Evolutionary conservation across 202 grass and related monocot genomes (phyloP), one percentile per base, ranked within the genome.

Genomic region (Zizania palustris): DNA sequence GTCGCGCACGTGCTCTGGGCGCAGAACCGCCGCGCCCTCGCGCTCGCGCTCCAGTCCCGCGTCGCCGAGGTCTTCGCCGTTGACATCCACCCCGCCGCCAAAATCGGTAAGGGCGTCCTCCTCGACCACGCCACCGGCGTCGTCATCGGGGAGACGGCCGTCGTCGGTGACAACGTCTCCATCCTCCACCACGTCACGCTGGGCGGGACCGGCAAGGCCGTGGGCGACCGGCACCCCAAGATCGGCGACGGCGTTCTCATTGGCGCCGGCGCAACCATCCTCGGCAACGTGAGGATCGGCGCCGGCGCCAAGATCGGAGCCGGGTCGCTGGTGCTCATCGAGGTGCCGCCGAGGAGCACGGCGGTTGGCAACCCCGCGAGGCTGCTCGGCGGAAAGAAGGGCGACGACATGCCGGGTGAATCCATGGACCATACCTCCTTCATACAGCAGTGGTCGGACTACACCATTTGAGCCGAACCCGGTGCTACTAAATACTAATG

Each of bases 141-240:
- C 13, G 88, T 97, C 63, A 84, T 97, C 56, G 91, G 91, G 54
- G 93, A 97, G 85, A 93, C 90, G 9, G 93, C 93, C 71, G 86
- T 97, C 21, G 76, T 89, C 13, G 90, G 91, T 10, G 86, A 93
- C 82, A 90, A 86, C 69, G 88, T 97, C 16, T 93, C 90, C 35
- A 91, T 97, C 76, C 94, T 97, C 39, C 90, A 97, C 79, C 93
- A 97, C 76, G 93, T 97, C 10, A 97, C 88, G 45, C 93, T 97
- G 6, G 93, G 91, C 14, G 93, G 91, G 21, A 97, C 93, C 0
- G 91, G 93, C 9, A 91, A 97, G 84, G 93, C 84, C 28, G 82
- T 93, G 5, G 91, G 93, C 6, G 88, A 91, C 82, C 75, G 93
- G 22, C 93, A 97, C 45, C 93, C 93, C 45, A 93, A 97, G 75